These are phyloP conservation scores for Leccinum uliginosum DNA, from an alignment of 768 basidiomycete species.

Conservation along the genomic window DNA sequence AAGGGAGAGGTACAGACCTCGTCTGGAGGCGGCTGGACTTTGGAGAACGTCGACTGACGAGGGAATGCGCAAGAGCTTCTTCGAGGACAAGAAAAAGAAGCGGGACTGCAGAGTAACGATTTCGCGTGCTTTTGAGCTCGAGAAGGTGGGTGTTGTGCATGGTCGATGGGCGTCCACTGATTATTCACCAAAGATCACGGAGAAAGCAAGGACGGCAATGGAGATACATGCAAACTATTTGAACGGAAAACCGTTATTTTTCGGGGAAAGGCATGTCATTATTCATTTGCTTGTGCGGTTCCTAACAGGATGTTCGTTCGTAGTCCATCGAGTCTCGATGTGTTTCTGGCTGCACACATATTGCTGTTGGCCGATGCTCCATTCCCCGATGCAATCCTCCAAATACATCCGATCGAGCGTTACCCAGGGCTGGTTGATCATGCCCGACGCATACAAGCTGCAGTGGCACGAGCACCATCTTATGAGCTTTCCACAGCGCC, in stretches of 20 bases:
- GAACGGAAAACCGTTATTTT: constrained; percentile 47
- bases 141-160: constrained; percentile 40
- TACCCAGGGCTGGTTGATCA: constrained; percentile 59
- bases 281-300: not conserved
- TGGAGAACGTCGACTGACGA: constrained; percentile 46
- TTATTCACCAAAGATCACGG: constrained; percentile 44
- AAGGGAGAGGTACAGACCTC: constrained; percentile 48
- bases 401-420: constrained; percentile 47
- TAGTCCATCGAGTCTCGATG: constrained; percentile 63
- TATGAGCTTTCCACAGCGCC: constrained; percentile 17
- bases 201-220: constrained; percentile 53
- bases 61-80: constrained; percentile 37
- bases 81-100: constrained; percentile 33
- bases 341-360: constrained; percentile 64
- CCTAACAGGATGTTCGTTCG: not conserved
- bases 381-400: constrained; percentile 58
- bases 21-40: constrained; percentile 59
- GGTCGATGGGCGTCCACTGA: constrained; percentile 1
- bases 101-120: constrained; percentile 37
- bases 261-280: constrained; percentile 41
- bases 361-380: constrained; percentile 55
- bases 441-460: constrained; percentile 46
- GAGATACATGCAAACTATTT: constrained; percentile 58
- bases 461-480: constrained; percentile 26
- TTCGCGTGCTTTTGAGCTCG: constrained; percentile 55